These are phyloP conservation scores for Daldinia caldariorum DNA, from an alignment of 495 filamentous ascomycete genomes.

Conservation along the genomic window DNA sequence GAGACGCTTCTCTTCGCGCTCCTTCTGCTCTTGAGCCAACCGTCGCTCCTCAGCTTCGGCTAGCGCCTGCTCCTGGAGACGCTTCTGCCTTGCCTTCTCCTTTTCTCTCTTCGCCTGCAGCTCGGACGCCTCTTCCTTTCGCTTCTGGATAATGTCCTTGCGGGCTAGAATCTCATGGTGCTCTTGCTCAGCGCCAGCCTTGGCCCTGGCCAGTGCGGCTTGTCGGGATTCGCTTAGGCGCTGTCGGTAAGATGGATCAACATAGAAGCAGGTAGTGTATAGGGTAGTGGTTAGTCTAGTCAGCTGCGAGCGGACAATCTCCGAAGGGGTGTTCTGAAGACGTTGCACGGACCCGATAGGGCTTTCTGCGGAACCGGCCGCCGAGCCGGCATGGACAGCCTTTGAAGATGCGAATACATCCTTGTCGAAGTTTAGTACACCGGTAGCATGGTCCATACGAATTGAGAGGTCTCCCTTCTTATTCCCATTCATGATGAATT, in stretches of 20 bases:
- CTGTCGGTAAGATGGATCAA: constrained; percentile 87
- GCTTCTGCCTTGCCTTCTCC: constrained; percentile 87
- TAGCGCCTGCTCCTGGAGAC: constrained; percentile 81
- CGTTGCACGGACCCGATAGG: constrained; percentile 89
- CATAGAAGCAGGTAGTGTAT: constrained; percentile 92
- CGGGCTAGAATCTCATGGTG: constrained; percentile 88
- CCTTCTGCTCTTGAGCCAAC: constrained; percentile 86
- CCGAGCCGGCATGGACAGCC: constrained; percentile 85
- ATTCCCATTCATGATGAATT: constrained; percentile 99
- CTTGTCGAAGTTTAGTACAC: constrained; percentile 94
- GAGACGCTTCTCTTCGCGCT: constrained; percentile 87
- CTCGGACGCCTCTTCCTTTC: constrained; percentile 91
- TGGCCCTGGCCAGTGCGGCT: constrained; percentile 79
- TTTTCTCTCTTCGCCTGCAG: constrained; percentile 86
- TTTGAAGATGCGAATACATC: constrained; percentile 98
- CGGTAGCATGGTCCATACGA: constrained; percentile 92
- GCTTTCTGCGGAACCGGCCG: constrained; percentile 86
- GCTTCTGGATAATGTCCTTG: constrained; percentile 91
- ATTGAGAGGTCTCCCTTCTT: constrained; percentile 99
- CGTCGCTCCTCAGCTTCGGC: constrained; percentile 88
- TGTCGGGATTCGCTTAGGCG: constrained; percentile 80
- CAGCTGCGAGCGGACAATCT: constrained; percentile 96
- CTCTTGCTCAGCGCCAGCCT: constrained; percentile 88
- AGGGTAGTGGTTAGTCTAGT: constrained; percentile 90
- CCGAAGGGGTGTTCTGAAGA: constrained; percentile 95